These are phyloP conservation scores for Sanghuangporus sanghuang DNA, from an alignment of 1,284 basidiomycete genomes.

Conservation along the genomic window DNA sequence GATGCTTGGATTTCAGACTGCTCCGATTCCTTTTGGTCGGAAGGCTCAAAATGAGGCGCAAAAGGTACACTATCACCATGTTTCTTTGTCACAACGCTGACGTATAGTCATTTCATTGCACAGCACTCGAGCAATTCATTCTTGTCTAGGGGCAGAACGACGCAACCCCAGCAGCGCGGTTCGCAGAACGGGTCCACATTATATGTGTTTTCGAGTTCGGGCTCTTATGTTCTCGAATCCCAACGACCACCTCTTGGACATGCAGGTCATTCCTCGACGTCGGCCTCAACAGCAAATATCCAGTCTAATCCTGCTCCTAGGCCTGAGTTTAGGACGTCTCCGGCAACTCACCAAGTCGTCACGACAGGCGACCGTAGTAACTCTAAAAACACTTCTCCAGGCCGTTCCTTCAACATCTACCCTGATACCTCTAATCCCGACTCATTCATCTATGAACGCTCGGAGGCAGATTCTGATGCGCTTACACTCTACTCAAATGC, in stretches of 20 bases:
- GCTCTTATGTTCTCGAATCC: constrained; percentile 12
- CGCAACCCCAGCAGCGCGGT: neutral
- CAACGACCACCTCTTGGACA: constrained; percentile 8
- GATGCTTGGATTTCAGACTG: constrained; percentile 15
- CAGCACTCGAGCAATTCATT: neutral
- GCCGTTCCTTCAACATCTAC: constrained; percentile 5
- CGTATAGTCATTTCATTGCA: neutral
- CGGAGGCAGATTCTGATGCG: constrained; percentile 15
- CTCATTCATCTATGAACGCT: constrained; percentile 17
- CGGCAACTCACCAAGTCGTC: neutral
- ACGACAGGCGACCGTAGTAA: neutral
- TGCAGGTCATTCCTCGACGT: constrained; percentile 9
- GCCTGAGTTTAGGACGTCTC: neutral
- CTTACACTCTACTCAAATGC: constrained; percentile 15
- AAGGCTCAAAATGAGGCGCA: constrained; percentile 12
- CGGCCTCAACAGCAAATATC: neutral
- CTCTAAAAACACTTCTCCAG: constrained; percentile 1
- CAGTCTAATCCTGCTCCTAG: neutral
- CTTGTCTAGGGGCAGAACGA: neutral
- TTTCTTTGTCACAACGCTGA: neutral
- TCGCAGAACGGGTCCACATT: constrained; percentile 7
- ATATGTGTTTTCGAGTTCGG: constrained; percentile 5
- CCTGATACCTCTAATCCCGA: constrained; percentile 5
- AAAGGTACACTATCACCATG: constrained; percentile 6
- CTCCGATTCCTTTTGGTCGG: constrained; percentile 10